phyloP scores from a whole-genome alignment of 73 alveolate genomes.

The Blepharisma japonicum region DNA sequence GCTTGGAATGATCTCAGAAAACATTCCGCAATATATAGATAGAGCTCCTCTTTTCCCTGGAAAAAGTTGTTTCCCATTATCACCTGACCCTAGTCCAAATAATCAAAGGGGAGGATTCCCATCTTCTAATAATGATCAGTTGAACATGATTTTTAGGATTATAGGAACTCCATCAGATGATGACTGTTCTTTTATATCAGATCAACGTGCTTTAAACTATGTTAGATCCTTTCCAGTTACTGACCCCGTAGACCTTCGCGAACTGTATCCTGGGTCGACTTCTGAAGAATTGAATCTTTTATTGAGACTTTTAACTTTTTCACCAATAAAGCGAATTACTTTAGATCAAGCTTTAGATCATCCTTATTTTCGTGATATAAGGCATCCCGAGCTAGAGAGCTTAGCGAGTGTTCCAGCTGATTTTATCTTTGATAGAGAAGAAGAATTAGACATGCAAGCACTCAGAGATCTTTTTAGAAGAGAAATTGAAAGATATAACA shows the following conservation, averaged over 20 bases:
- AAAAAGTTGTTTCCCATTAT: slow-evolving; percentile 86
- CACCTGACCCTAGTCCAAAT: slow-evolving; percentile 78
- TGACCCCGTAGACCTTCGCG: slow-evolving; percentile 52
- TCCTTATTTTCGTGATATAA: slow-evolving; percentile 52
- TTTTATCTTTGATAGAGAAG: slow-evolving; percentile 46
- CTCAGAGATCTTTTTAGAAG: slow-evolving; percentile 45
- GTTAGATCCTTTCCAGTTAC: slow-evolving; percentile 63
- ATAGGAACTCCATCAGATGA: slow-evolving; percentile 89
- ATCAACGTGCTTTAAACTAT: slow-evolving; percentile 79
- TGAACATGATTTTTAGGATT: slow-evolving; percentile 82
- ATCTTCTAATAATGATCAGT: slow-evolving; percentile 77
- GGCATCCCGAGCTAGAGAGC: slow-evolving; percentile 47
- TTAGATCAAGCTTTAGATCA: slow-evolving; percentile 80
- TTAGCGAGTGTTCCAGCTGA: slow-evolving; percentile 47
- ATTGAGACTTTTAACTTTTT: slow-evolving; percentile 60
- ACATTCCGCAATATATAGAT: slow-evolving; percentile 84
- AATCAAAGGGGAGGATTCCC: slow-evolving; percentile 79
- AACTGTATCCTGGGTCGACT: slow-evolving; percentile 72
- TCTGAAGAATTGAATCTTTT: slow-evolving; percentile 71
- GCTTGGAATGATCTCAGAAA: slow-evolving; percentile 91
- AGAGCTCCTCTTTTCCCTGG: slow-evolving; percentile 97
- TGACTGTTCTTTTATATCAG: slow-evolving; percentile 72
- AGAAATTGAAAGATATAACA: slow-evolving; percentile 47
- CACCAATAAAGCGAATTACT: slow-evolving; percentile 72
- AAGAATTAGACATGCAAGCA: slow-evolving; percentile 42